phyloP scores from a whole-genome alignment of 169 alveolate species.

The Theileria luwenshuni region DNA sequence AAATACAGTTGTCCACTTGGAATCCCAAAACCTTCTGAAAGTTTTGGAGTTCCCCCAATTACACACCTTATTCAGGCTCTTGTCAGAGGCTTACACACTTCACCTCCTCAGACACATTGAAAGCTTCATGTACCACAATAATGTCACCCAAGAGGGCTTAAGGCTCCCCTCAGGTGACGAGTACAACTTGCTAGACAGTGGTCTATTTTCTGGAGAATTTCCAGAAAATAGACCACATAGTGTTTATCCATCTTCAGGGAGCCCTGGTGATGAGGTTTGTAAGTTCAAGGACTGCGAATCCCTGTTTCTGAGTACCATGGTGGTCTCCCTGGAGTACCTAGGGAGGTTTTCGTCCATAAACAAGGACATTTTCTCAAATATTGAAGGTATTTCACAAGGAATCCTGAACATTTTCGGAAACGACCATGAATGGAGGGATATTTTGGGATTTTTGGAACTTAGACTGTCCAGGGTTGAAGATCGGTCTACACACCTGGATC shows the following conservation, averaged over 20 bases:
- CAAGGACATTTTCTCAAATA: neutral
- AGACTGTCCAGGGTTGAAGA: neutral
- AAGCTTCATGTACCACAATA: neutral
- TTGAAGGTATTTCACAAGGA: neutral
- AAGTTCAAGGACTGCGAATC: too few relatives aligned
- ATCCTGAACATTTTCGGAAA: neutral
- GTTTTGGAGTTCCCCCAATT: conserved; percentile 1
- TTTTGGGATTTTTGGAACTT: neutral
- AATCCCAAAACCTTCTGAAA: neutral
- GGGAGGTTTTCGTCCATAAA: neutral
- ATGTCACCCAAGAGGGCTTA: too few relatives aligned
- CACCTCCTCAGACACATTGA: neutral
- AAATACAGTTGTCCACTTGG: conserved; percentile 16
- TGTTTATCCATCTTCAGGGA: too few relatives aligned
- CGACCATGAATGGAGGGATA: conserved; percentile 14
- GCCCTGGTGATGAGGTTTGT: too few relatives aligned
- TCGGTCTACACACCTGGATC: neutral
- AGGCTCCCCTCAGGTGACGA: too few relatives aligned
- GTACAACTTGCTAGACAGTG: too few relatives aligned
- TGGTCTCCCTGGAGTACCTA: conserved; percentile 4
- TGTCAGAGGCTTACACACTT: neutral
- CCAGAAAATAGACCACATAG: too few relatives aligned
- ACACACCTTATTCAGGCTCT: neutral
- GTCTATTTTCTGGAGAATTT: too few relatives aligned
- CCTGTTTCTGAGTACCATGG: neutral